A percentile compares a stretch with the other conserved stretches of the same genome.
These are phyloP conservation scores for Davidsoniella eucalypti DNA, from an alignment of 2,329 filamentous ascomycete species.

Conservation along the genomic window DNA sequence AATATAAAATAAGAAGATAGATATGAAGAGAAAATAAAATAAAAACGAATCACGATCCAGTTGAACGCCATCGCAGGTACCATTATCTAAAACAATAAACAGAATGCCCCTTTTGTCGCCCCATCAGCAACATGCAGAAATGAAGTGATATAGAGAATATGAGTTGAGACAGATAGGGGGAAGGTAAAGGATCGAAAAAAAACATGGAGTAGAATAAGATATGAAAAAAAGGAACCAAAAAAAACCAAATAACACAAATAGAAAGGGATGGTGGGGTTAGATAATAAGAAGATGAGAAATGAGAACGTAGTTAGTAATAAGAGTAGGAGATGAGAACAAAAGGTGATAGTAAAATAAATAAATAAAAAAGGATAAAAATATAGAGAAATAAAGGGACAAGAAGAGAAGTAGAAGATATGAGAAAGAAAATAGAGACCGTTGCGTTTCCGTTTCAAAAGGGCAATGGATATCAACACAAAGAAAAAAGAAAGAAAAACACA, in stretches of 20 bases:
- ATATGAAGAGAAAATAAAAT: background rate
- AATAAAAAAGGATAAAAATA: background rate
- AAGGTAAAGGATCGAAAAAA: conserved; percentile 1
- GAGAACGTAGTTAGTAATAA: no score
- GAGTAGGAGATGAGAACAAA: background rate
- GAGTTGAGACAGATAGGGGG: background rate
- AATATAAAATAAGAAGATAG: background rate
- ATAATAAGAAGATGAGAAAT: background rate
- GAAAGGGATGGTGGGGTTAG: background rate
- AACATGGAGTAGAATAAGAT: background rate
- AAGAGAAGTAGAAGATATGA: background rate
- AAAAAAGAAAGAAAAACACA: background rate
- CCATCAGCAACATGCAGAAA: background rate
- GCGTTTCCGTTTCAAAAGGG: background rate
- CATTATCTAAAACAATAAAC: background rate
- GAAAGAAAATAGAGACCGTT: background rate
- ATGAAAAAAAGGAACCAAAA: background rate
- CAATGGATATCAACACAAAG: background rate
- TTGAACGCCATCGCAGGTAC: conserved; percentile 1
- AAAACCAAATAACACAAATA: background rate
- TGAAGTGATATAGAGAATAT: conserved; percentile 3
- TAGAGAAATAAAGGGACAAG: background rate
- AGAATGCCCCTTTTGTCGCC: background rate
- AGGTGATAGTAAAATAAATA: conserved; percentile 4
- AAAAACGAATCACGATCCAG: background rate